Evolutionary conservation across 208 protist genomes (phyloP), one percentile per base, ranked within the genome.

Genomic region (Trypanosoma rangeli): DNA sequence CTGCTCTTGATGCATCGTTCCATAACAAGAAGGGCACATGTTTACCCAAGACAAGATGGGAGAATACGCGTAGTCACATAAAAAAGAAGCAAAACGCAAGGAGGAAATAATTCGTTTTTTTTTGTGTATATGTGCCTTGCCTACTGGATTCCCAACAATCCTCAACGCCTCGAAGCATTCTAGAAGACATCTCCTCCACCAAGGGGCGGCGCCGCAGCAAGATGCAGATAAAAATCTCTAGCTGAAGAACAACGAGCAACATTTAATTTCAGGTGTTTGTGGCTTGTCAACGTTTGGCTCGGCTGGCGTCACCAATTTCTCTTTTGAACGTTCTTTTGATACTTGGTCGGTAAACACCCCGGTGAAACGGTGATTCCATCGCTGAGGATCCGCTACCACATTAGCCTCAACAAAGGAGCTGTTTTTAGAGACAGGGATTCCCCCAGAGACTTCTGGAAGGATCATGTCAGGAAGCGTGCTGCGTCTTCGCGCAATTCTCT

Each of bases 211-310:
- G 5, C 49, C 3, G 49, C 49, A 24, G 9, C 12, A 53, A 18
- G 24, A 53, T 53, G 49, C 49, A 22, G 4, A 53, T 18, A 18
- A 24, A 24, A 26, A 53, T n/a, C 1, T 20, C 22, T 48, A 78
- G 59, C 46, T 62, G 50, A 63, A 70, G 61, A 73, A 81, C 26
- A 74, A 44, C n/a, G 46, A 68, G 39, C 64, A 71, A 60, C 66
- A 73, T 22, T 54, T 70, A 2, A 69, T 56, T 63, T 77, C 72
- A 35, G 76, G 64, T 16, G 64, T 72, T 2, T 18, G 56, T 57
- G 67, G 63, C 24, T 28, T 70, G 22, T 73, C 50, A 9, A 7
- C 35, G 8, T 68, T 52, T 12, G 31, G 12, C 15, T 56, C 48
- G 3, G 5, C 13, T 22, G 54, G 24, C 13, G 67, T 22, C n/a